A percentile compares a stretch with the other conserved stretches of the same genome.
phyloP scores from a whole-genome alignment of 192 early-diverging fungal genomes.

The Coemansia sp. region DNA sequence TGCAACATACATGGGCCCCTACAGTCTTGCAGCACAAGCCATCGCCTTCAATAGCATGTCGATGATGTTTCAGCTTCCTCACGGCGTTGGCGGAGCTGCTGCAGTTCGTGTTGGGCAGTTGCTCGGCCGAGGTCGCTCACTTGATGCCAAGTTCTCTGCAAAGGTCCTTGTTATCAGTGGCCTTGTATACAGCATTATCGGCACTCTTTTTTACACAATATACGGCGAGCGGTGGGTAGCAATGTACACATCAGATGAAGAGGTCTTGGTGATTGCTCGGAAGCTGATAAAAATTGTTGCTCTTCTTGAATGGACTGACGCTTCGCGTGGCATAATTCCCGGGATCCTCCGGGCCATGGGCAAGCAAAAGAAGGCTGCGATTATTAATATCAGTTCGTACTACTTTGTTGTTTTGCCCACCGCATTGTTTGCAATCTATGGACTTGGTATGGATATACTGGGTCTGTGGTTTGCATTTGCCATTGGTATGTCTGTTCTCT shows the following conservation, averaged over 20 bases:
- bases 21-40: constrained; percentile 53
- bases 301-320: constrained; percentile 50
- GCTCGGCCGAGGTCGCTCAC: constrained; percentile 33
- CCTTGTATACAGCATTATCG: constrained; percentile 53
- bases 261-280: constrained; percentile 25
- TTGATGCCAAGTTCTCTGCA: constrained; percentile 52
- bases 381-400: constrained; percentile 52
- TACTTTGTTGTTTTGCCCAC: constrained; percentile 52
- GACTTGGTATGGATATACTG: constrained; percentile 24
- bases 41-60: constrained; percentile 57
- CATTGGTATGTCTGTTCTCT: constrained; percentile 27
- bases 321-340: constrained; percentile 57
- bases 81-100: constrained; percentile 53
- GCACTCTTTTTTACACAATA: constrained; percentile 27
- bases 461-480: constrained; percentile 42
- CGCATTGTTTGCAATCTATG: constrained; percentile 27
- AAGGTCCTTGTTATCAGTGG: constrained; percentile 27
- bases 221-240: constrained; percentile 58
- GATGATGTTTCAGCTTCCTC: constrained; percentile 52
- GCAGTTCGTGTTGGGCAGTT: constrained; percentile 55
- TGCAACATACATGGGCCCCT: constrained; percentile 54
- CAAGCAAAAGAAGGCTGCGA: constrained; percentile 47
- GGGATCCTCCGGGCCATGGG: constrained; percentile 57
- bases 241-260: constrained; percentile 44
- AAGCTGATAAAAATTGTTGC: constrained; percentile 26